These are phyloP conservation scores for Penicillium sp. DNA, from an alignment of 2,329 filamentous ascomycete genomes.

Conservation along the genomic window DNA sequence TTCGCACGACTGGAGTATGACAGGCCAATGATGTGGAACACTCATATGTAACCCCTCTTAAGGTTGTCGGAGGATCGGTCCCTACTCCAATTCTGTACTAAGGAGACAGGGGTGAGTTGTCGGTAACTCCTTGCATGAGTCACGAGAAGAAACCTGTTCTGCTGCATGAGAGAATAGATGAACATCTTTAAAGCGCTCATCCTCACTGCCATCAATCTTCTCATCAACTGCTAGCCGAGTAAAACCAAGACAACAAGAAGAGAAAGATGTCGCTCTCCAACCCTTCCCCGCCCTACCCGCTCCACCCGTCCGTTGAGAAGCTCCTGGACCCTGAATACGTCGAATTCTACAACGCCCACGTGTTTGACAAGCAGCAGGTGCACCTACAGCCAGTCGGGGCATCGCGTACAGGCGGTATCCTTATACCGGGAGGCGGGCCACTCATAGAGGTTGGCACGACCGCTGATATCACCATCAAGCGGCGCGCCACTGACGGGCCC, in stretches of 20 bases:
- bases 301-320: constrained; percentile 54
- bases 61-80: neutral
- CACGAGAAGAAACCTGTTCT: neutral
- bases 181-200: neutral
- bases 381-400: constrained; percentile 59
- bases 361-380: constrained; percentile 58
- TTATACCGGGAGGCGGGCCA: constrained; percentile 59
- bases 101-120: constrained; percentile 4
- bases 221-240: neutral
- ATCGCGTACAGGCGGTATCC: constrained; percentile 56
- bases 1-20: neutral
- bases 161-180: neutral
- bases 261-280: constrained; percentile 26
- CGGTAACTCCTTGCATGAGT: constrained; percentile 5
- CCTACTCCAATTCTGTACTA: neutral
- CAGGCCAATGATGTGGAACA: neutral
- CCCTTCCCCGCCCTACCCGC: constrained; percentile 50
- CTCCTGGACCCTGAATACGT: constrained; percentile 57
- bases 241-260: neutral
- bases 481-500: constrained; percentile 54
- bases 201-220: neutral
- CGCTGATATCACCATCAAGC: constrained; percentile 50
- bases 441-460: constrained; percentile 54
- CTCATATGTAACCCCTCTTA: neutral
- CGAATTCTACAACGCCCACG: constrained; percentile 58